Evolutionary conservation across 2,329 filamentous ascomycete genomes (phyloP), one percentile per base, ranked within the genome.

Genomic region (Aciculosporium take): DNA sequence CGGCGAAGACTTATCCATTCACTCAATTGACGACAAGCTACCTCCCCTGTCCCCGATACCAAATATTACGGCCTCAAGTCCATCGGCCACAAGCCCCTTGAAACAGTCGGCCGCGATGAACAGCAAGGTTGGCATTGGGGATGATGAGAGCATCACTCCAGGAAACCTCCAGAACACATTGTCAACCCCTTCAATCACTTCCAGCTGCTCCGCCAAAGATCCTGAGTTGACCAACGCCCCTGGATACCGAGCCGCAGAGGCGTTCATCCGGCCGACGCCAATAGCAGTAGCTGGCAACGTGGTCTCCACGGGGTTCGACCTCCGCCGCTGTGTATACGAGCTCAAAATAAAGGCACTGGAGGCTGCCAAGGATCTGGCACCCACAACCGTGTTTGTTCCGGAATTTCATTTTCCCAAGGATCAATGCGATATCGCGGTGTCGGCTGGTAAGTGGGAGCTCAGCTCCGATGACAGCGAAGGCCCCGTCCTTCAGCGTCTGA

Each of bases 1-100:
- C 51, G 91, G 91, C 36, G 91, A 98, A 60, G 91, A 98, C 57
- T 64, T 98, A 27, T 95, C 88, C 5, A 91, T 98, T 41, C 82
- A 79, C 56, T 95, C 86, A 0, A 52, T 76, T 5, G 88, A 98
- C 56, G 93, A 98, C 59, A 79, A 77, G 41, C 62, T 68, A 13
- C 57, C 81, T 30, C 69, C 73, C 2, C 54, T 67, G 30, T 74
- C 73, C 2, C 56, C 69, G 5, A 46, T 74, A 3, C 71, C 71
- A 1, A 66, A 55, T 44, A 62, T 53, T 4, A 54, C 62, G 0
- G 55, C 58, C 3, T 42, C 55, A 3, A 64, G 58, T 40, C 66
- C 61, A 36, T 73, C 74, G 1, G 67, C 68, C 0, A 57, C 67
- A 4, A 74, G 53, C 37, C 45, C 59, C 12, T 41, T 51, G 10